Conservation (phyloP, 176 grass and related monocot genomes). For the Sorghum bicolor region DNA sequence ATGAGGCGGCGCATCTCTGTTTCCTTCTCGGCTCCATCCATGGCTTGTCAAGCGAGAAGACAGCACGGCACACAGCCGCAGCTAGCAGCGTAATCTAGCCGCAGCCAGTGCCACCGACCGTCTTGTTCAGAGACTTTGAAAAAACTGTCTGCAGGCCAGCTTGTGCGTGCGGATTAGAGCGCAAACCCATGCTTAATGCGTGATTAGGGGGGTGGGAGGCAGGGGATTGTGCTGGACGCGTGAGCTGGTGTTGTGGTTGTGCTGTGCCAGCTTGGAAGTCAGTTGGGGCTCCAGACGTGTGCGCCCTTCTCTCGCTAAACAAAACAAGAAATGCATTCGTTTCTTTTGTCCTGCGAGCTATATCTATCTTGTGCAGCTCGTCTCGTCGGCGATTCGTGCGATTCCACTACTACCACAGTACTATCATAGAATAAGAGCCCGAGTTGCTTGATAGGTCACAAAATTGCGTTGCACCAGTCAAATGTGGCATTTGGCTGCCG, state of each 20-base stretch:
- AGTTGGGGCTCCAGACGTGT: constrained; percentile 32
- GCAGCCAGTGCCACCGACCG: no score
- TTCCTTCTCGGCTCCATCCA: no score
- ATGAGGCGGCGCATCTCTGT: no score
- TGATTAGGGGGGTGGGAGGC: constrained; percentile 28
- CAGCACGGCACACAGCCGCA: no score
- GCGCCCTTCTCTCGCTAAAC: not conserved
- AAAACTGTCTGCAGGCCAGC: no score
- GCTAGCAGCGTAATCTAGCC: no score
- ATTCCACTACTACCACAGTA: not conserved
- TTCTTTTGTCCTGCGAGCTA: not conserved
- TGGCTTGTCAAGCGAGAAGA: no score
- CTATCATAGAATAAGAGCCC: not conserved
- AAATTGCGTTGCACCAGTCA: not conserved
- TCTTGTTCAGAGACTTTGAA: no score
- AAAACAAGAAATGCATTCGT: not conserved
- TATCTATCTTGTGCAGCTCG: not conserved
- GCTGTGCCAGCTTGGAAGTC: constrained; percentile 46
- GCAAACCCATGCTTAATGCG: constrained; percentile 45
- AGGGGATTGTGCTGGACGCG: constrained; percentile 44
- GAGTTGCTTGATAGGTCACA: not conserved
- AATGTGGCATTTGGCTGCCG: not conserved
- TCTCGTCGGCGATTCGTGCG: not conserved
- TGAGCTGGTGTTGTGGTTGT: constrained; percentile 52
- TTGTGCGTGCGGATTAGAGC: not conserved